Conservation (phyloP, 139 green algal species). For the Volvox reticuliferus region DNA sequence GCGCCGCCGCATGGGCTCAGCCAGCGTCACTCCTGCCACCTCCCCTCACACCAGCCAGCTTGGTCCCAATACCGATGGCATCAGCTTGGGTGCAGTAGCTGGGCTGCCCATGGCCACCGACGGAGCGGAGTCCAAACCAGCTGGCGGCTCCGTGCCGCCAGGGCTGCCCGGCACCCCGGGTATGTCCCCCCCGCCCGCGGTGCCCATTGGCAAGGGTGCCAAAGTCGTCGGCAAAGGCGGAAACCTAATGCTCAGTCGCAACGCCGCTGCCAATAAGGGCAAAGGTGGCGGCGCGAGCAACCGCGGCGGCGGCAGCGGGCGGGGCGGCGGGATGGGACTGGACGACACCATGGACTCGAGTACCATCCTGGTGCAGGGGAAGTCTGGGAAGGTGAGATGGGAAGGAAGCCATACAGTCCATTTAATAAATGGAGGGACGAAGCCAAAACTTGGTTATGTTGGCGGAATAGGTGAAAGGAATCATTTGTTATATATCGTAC, state of each 20-base stretch:
- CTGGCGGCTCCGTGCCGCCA: neutral
- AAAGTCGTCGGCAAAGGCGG: constrained; percentile 43
- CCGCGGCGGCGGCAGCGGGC: neutral
- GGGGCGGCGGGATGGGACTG: neutral
- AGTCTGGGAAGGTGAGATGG: constrained; percentile 18
- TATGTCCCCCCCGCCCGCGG: neutral
- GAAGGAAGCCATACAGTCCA: no score
- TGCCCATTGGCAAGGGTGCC: constrained; percentile 43
- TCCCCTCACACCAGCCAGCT: constrained; percentile 22
- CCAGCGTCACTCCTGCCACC: constrained; percentile 13
- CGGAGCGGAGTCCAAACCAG: constrained; percentile 18
- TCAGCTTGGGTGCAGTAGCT: neutral
- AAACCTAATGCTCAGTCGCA: constrained; percentile 32
- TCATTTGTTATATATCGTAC: no score
- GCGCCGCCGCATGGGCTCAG: constrained; percentile 33
- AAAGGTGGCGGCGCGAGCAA: constrained; percentile 3
- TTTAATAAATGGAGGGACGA: no score
- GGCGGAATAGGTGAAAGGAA: no score
- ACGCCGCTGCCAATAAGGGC: neutral
- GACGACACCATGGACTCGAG: constrained; percentile 7
- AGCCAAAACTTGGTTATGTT: no score
- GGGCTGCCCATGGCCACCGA: neutral
- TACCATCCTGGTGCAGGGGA: constrained; percentile 27
- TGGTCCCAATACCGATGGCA: neutral
- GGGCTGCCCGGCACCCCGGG: neutral